A percentile compares a stretch with the other conserved stretches of the same genome.
phyloP scores from a whole-genome alignment of 768 basidiomycete genomes.

The Suillus lakei region DNA sequence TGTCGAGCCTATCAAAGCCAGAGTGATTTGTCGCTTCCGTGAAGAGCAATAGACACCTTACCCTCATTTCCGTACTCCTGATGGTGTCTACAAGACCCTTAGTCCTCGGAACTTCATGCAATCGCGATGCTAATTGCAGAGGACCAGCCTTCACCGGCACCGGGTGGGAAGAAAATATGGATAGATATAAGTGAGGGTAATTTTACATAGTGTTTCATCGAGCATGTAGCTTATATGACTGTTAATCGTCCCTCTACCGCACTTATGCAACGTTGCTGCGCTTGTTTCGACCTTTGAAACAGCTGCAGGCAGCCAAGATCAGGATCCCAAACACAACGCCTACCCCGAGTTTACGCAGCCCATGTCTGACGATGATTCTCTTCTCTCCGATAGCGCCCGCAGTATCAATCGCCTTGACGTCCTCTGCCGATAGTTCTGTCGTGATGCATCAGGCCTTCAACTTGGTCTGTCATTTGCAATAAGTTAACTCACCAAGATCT shows the following conservation, averaged over 20 bases:
- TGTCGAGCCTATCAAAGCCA: slow-evolving; percentile 51
- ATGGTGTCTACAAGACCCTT: slow-evolving; percentile 50
- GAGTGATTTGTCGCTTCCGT: slow-evolving; percentile 69
- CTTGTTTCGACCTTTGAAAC: slow-evolving; percentile 7
- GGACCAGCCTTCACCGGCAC: not conserved
- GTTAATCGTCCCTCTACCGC: not conserved
- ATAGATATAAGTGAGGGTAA: not conserved
- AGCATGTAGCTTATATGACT: not conserved
- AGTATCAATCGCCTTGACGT: slow-evolving; percentile 55
- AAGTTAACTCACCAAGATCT: slow-evolving; percentile 54
- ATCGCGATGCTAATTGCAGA: not conserved
- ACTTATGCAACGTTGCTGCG: not conserved
- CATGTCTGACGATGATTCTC: not conserved
- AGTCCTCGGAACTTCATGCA: not conserved
- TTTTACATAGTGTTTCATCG: not conserved
- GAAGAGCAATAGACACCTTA: slow-evolving; percentile 44
- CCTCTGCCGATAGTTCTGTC: slow-evolving; percentile 51
- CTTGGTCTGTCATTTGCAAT: not conserved
- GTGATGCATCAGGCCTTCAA: slow-evolving; percentile 4
- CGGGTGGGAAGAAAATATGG: not conserved
- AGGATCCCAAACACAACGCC: slow-evolving; percentile 7
- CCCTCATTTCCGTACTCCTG: slow-evolving; percentile 64
- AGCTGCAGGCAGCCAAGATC: slow-evolving; percentile 8
- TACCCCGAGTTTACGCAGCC: slow-evolving; percentile 5
- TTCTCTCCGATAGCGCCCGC: slow-evolving; percentile 46